A percentile compares a stretch with the other conserved stretches of the same genome.
phyloP scores from a whole-genome alignment of 768 basidiomycete genomes.

The Rhodotorula paludigena region DNA sequence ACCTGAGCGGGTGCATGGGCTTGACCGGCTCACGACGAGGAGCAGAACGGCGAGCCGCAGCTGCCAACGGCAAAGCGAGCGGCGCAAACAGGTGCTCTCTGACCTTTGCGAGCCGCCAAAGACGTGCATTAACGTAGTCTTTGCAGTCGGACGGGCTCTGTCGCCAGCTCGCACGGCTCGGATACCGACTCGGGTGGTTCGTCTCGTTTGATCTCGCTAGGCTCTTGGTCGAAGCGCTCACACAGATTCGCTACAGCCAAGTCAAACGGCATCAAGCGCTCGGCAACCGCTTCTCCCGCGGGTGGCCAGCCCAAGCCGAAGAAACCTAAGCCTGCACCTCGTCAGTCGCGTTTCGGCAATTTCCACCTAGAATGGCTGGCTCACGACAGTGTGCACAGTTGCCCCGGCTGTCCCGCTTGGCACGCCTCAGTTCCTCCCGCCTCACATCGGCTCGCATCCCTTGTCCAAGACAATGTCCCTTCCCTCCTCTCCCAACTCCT shows the following conservation, averaged over 20 bases:
- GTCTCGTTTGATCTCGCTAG: neutral
- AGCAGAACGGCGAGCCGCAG: slow-evolving; percentile 1
- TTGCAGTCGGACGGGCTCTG: neutral
- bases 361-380: neutral
- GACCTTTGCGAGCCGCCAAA: neutral
- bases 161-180: slow-evolving; percentile 16
- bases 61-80: neutral
- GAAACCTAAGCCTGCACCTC: slow-evolving; percentile 22
- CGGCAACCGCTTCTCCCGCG: neutral
- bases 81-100: neutral
- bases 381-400: no score
- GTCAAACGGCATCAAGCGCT: slow-evolving; percentile 21
- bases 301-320: slow-evolving; percentile 17
- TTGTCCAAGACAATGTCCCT: slow-evolving; percentile 35
- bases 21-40: slow-evolving; percentile 21
- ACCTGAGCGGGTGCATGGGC: slow-evolving; percentile 34
- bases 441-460: slow-evolving; percentile 30
- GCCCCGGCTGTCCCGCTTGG: neutral
- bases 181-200: slow-evolving; percentile 14
- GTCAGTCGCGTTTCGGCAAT: neutral
- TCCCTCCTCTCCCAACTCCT: slow-evolving; percentile 18
- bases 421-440: neutral
- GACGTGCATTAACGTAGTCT: neutral
- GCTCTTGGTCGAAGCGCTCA: neutral
- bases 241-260: neutral